These are phyloP conservation scores for Naumovozyma baii DNA, from an alignment of 805 yeast genomes.

Conservation along the genomic window DNA sequence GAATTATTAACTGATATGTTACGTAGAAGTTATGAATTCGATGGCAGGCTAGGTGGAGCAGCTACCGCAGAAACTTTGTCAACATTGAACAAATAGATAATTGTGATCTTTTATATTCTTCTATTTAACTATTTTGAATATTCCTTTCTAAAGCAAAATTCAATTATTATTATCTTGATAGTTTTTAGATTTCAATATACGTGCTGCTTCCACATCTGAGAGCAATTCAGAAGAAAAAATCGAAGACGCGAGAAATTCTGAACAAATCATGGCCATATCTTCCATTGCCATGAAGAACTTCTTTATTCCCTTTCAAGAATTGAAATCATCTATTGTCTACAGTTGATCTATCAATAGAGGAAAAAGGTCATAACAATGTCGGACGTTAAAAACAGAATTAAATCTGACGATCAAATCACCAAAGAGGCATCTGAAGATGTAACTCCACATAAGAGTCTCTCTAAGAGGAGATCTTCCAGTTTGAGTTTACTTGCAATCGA, in stretches of 20 bases:
- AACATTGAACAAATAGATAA: constrained; percentile 22
- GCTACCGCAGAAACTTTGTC: constrained; percentile 24
- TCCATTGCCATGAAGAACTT: too few relatives aligned
- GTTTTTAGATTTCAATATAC: too few relatives aligned
- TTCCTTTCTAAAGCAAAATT: too few relatives aligned
- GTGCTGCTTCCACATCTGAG: too few relatives aligned
- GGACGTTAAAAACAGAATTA: not conserved
- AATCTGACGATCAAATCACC: not conserved
- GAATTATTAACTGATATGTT: constrained; percentile 32
- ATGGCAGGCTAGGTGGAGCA: constrained; percentile 30
- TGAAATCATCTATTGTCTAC: too few relatives aligned
- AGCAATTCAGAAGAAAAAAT: too few relatives aligned
- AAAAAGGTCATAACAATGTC: not conserved
- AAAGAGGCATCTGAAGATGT: not conserved
- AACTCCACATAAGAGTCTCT: not conserved
- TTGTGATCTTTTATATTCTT: not conserved
- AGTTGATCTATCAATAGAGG: too few relatives aligned
- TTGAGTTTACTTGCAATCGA: constrained; percentile 42
- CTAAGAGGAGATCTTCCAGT: constrained; percentile 38
- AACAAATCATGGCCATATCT: too few relatives aligned
- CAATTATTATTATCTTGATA: too few relatives aligned
- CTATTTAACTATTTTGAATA: too few relatives aligned
- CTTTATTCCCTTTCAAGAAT: too few relatives aligned
- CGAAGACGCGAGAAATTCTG: too few relatives aligned
- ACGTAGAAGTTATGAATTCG: constrained; percentile 30